Evolutionary conservation across 202 grass and related monocot genomes (phyloP).

Genomic region (Tripidium arundinaceum): DNA sequence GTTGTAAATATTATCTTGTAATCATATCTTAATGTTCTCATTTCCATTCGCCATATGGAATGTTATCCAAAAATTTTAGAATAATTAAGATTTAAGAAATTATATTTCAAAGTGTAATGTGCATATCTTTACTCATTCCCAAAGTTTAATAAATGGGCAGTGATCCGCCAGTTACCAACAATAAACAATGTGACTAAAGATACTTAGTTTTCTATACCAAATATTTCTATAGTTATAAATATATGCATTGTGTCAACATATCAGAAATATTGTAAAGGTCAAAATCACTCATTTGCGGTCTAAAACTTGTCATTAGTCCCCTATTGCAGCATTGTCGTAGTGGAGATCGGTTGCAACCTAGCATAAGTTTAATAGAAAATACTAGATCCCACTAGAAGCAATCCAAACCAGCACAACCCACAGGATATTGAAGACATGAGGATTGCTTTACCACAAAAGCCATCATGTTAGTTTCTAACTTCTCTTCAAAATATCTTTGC

Average conservation of each 20-base stretch:
- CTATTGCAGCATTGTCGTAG: neutral
- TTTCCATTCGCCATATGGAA: neutral
- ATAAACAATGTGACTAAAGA: neutral
- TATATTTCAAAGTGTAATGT: neutral
- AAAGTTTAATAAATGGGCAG: neutral
- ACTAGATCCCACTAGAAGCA: neutral
- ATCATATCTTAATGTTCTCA: neutral
- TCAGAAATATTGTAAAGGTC: neutral
- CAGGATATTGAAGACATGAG: neutral
- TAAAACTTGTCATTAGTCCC: neutral
- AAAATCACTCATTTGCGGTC: neutral
- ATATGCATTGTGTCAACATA: neutral
- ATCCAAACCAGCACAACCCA: neutral
- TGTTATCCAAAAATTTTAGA: neutral
- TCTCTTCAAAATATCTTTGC: conserved; percentile 70
- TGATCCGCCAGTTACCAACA: neutral
- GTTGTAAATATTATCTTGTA: neutral
- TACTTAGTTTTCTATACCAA: neutral
- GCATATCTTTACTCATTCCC: neutral
- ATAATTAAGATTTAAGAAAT: neutral
- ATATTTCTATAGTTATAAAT: neutral
- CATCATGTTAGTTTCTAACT: conserved; percentile 68
- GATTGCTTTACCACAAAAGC: conserved; percentile 68
- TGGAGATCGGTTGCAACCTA: neutral
- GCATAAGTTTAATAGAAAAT: neutral